Base-by-base conservation (phyloP, 768 basidiomycete species). In the Leucosporidium yakuticum region DNA sequence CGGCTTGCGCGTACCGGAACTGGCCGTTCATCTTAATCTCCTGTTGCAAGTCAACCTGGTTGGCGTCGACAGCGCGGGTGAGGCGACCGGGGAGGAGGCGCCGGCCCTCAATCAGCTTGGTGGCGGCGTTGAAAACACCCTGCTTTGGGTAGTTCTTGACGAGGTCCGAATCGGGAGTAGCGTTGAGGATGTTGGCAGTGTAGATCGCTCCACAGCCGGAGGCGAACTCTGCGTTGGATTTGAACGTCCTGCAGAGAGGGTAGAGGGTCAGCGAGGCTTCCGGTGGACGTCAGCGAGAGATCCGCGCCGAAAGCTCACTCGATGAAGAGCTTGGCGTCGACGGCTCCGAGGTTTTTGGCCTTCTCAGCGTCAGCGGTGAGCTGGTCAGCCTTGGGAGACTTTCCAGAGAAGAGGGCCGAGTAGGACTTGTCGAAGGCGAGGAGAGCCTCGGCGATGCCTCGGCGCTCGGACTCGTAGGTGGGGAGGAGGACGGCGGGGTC, bases 21-120 rank as follows among this genome's bases (percentile, higher is more conserved):
- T 71, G 69, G 12, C 75, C 75, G 62, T 76, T 76, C 75, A 76
- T 76, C 65, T 74, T 74, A 49, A 73, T 58, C 74, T 76, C 75
- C 60, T 76, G 75, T 67, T 75, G 74, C 39, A 76, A 68, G 34
- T 74, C 60, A 23, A 76, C 70, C 47, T 69, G 67, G 65, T 76
- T 75, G 36, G 75, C 74, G 60, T 76, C 74, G 61, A 75, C 67
- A n/a, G 69, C 67, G n/a, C 75, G 62, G 17, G 72, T 73, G 25
- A 73, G 68, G 57, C 72, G 73, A 56, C 72, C 75, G 11, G 75
- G 75, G 3, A 70, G 64, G 25, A 76, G 63, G 17, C 75, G 69
- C 63, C 74, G 68, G 34, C 75, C 75, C 14, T 60, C 55, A 44
- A 62, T 64, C 54, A 69, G 67, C 50, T 65, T 69, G 62, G 63